phyloP scores from a whole-genome alignment of 345 rosid genomes.

The Bruguiera gymnorhiza region DNA sequence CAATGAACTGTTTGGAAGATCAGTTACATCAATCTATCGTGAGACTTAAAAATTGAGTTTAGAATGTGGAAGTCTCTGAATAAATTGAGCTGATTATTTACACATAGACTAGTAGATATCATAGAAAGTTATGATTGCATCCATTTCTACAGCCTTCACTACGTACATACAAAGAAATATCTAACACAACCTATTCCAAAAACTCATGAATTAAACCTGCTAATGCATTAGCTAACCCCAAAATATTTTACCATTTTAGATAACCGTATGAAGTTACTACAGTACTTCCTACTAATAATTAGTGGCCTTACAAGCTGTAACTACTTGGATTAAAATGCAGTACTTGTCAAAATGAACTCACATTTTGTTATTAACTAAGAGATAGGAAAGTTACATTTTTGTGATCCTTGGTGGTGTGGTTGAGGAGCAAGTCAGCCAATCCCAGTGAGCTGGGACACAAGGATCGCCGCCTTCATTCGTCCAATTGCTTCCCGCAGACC shows the following conservation, averaged over 20 bases:
- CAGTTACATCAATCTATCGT: not conserved
- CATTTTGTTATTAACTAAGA: slow-evolving; percentile 2
- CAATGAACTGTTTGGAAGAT: slow-evolving; percentile 50
- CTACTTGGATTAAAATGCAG: not conserved
- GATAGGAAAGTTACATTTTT: slow-evolving; percentile 60
- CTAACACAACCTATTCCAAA: no score
- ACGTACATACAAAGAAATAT: not conserved
- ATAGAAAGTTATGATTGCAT: not conserved
- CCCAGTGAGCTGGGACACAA: slow-evolving; percentile 78
- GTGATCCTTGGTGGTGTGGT: slow-evolving; percentile 76
- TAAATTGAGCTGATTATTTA: not conserved
- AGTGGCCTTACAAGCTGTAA: no score
- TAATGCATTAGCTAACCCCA: no score
- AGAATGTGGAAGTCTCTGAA: not conserved
- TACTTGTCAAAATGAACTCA: slow-evolving; percentile 8
- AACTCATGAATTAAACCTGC: not conserved
- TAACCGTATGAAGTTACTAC: no score
- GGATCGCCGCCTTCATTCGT: slow-evolving; percentile 86
- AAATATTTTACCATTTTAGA: no score
- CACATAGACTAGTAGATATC: not conserved
- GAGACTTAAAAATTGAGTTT: not conserved
- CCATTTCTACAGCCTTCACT: not conserved
- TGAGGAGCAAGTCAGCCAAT: slow-evolving; percentile 73
- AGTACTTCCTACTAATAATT: no score
- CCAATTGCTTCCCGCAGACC: slow-evolving; percentile 54